These are phyloP conservation scores for Zygotorulaspora danielsina DNA, from an alignment of 805 yeast species.

Conservation along the genomic window DNA sequence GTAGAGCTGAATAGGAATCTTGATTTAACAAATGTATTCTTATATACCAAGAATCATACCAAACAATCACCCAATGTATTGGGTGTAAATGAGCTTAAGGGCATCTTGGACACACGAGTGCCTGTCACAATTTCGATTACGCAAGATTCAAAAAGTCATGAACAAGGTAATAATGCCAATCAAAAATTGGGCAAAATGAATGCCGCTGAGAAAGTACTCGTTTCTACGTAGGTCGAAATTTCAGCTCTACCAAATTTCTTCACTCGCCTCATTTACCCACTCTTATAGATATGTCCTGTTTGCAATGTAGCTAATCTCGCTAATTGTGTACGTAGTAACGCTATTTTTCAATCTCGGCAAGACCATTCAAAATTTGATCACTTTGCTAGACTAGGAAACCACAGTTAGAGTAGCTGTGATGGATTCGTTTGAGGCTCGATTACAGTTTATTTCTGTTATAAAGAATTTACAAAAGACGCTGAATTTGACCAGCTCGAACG, in stretches of 20 bases:
- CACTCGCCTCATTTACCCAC: no score
- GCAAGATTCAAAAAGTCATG: neutral
- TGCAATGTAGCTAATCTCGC: no score
- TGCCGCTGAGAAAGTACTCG: neutral
- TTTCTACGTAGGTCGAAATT: neutral
- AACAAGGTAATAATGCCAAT: neutral
- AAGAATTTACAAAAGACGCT: constrained; percentile 55
- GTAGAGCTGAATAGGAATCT: neutral
- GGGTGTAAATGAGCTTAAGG: neutral
- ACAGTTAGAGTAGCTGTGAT: no score
- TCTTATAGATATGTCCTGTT: no score
- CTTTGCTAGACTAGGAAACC: no score
- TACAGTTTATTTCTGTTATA: constrained; percentile 66
- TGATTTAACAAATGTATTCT: neutral
- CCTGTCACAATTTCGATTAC: neutral
- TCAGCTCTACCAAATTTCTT: no score
- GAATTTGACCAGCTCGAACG: constrained; percentile 39
- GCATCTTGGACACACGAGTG: neutral
- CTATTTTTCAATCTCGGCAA: neutral
- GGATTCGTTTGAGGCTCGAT: constrained; percentile 87
- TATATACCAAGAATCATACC: neutral
- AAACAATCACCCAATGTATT: neutral
- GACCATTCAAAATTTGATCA: neutral
- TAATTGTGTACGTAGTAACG: neutral
- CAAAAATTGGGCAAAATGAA: neutral